Conservation (phyloP, 768 basidiomycete genomes). For the Mycena floridula region DNA sequence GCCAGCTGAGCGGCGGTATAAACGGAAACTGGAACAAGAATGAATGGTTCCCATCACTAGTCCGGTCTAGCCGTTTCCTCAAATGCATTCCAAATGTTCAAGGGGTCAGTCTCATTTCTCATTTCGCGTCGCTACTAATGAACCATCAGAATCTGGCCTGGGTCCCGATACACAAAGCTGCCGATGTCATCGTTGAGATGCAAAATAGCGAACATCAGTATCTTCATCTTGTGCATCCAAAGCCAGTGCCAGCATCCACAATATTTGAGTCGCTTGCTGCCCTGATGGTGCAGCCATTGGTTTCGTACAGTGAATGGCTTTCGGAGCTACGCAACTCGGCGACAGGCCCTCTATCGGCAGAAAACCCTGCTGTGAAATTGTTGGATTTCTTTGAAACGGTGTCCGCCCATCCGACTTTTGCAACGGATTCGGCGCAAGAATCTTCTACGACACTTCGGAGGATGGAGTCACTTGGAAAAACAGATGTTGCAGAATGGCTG, state of each 20-base stretch:
- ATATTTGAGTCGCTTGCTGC: neutral
- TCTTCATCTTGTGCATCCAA: neutral
- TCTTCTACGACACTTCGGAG: too few species aligned
- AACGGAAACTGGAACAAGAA: conserved; percentile 33
- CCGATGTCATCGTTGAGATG: neutral
- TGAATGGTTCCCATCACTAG: conserved; percentile 30
- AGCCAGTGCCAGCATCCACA: neutral
- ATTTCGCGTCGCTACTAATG: neutral
- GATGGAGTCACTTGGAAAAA: too few species aligned
- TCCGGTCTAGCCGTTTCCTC: conserved; percentile 17
- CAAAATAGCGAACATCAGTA: neutral
- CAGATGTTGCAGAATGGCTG: too few species aligned
- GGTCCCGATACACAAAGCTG: neutral
- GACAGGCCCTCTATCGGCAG: neutral
- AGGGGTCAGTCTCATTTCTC: neutral
- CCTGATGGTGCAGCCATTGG: neutral
- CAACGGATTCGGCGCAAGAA: too few species aligned
- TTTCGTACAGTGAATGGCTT: conserved; percentile 1
- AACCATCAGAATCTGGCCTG: neutral
- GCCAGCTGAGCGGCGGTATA: conserved; percentile 27
- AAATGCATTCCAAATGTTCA: neutral
- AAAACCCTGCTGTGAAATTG: neutral
- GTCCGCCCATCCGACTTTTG: too few species aligned
- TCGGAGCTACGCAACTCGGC: neutral
- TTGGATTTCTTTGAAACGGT: neutral